Percentiles rank a stretch among this genome's conserved stretches.
phyloP scores from a whole-genome alignment of 805 yeast species.

The Isabelozyma rhagii region DNA sequence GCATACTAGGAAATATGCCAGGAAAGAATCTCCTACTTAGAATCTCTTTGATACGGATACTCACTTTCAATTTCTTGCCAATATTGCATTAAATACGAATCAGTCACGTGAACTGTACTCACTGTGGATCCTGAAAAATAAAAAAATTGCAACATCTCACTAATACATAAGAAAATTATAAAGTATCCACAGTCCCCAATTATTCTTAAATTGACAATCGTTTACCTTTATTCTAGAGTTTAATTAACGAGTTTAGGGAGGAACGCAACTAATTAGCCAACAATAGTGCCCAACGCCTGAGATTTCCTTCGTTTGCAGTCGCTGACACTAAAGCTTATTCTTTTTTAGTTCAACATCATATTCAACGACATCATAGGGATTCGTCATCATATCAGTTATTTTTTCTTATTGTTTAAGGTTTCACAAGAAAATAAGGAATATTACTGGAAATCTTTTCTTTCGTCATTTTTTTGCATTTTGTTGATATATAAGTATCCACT shows the following conservation, averaged over 20 bases:
- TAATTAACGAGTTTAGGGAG: background rate
- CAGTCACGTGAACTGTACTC: slow-evolving; percentile 19
- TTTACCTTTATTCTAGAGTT: background rate
- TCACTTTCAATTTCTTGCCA: background rate
- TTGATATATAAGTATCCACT: background rate
- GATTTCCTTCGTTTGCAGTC: background rate
- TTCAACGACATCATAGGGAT: background rate
- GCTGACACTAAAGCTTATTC: background rate
- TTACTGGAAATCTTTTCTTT: background rate
- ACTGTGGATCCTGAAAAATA: slow-evolving; percentile 16
- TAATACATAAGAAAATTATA: background rate
- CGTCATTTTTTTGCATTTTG: background rate
- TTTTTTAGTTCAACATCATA: background rate
- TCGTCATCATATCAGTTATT: background rate
- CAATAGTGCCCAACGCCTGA: background rate
- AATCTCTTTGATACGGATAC: no score
- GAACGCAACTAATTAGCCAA: background rate
- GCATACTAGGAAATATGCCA: no score
- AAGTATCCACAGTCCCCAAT: background rate
- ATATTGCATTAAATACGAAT: background rate
- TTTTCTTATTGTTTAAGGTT: background rate
- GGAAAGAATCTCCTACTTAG: no score
- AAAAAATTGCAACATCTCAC: background rate
- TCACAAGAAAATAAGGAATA: background rate
- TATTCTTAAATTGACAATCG: background rate